phyloP scores from a whole-genome alignment of 768 basidiomycete species.

The Suillus subaureus region DNA sequence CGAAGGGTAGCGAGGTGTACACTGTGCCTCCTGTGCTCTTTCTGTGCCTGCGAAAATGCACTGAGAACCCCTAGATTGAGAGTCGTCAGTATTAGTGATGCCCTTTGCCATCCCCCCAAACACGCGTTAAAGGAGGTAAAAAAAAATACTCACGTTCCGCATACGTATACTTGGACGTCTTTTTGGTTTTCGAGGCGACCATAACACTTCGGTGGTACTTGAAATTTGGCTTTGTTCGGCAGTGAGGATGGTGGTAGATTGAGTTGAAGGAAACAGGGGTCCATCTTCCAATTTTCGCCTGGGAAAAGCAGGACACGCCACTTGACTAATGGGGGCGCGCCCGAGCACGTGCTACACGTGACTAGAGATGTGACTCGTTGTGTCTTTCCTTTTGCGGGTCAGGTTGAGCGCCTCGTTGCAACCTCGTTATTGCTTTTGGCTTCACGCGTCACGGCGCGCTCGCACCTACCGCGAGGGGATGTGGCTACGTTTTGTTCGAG shows the following conservation, averaged over 20 bases:
- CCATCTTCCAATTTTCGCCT: conserved; percentile 2
- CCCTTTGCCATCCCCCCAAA: neutral
- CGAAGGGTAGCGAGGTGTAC: conserved; percentile 49
- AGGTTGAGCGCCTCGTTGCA: neutral
- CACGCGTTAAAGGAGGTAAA: neutral
- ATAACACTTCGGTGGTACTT: conserved; percentile 15
- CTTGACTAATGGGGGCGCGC: conserved; percentile 4
- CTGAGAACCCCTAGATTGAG: conserved; percentile 44
- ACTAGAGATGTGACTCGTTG: neutral
- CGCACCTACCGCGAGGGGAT: too few relatives aligned
- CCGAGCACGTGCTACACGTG: conserved; percentile 6
- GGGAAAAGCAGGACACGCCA: conserved; percentile 4
- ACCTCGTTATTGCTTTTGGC: too few relatives aligned
- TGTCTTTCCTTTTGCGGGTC: neutral
- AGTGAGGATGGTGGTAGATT: neutral
- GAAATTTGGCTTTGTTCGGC: neutral
- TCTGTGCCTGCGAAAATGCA: conserved; percentile 46
- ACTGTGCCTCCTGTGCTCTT: conserved; percentile 45
- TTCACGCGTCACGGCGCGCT: too few relatives aligned
- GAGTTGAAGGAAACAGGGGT: conserved; percentile 4
- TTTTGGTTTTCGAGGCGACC: conserved; percentile 34
- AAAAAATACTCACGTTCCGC: conserved; percentile 42
- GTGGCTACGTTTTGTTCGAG: too few relatives aligned
- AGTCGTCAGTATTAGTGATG: conserved; percentile 4
- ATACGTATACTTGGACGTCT: conserved; percentile 38